phyloP scores from a whole-genome alignment of 805 yeast genomes.

The Zygotorulaspora sp. region DNA sequence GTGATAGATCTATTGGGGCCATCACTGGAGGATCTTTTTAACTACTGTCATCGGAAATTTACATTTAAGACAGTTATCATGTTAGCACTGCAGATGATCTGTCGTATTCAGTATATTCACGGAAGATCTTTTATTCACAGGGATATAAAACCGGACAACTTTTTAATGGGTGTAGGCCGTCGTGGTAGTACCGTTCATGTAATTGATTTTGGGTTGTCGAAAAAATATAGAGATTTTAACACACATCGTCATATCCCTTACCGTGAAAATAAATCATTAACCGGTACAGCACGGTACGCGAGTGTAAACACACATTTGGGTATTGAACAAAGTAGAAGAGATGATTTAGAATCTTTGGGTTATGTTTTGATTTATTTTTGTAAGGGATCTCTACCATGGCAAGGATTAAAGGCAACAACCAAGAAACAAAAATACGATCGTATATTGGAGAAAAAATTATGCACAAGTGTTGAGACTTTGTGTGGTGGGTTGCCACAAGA shows the following conservation, averaged over 20 bases:
- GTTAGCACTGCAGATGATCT: conserved; percentile 89
- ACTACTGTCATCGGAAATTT: conserved; percentile 91
- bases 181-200: conserved; percentile 94
- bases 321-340: conserved; percentile 93
- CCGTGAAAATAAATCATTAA: conserved; percentile 90
- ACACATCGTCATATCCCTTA: conserved; percentile 93
- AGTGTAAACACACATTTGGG: conserved; percentile 94
- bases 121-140: conserved; percentile 88
- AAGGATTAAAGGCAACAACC: conserved; percentile 93
- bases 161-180: conserved; percentile 82
- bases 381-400: conserved; percentile 97
- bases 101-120: conserved; percentile 92
- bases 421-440: conserved; percentile 96
- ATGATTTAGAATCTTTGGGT: conserved; percentile 91
- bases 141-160: conserved; percentile 83
- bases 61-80: conserved; percentile 88
- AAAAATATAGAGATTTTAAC: conserved; percentile 90
- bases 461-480: conserved; percentile 78
- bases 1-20: conserved; percentile 96
- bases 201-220: conserved; percentile 90
- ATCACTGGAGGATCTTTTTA: conserved; percentile 88
- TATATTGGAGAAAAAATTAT: conserved; percentile 90
- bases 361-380: conserved; percentile 92
- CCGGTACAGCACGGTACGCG: conserved; percentile 97
- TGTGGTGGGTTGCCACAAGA: conserved; percentile 91